Evolutionary conservation across 495 filamentous ascomycete genomes (phyloP).

Genomic region (Podospora tetraspora): DNA sequence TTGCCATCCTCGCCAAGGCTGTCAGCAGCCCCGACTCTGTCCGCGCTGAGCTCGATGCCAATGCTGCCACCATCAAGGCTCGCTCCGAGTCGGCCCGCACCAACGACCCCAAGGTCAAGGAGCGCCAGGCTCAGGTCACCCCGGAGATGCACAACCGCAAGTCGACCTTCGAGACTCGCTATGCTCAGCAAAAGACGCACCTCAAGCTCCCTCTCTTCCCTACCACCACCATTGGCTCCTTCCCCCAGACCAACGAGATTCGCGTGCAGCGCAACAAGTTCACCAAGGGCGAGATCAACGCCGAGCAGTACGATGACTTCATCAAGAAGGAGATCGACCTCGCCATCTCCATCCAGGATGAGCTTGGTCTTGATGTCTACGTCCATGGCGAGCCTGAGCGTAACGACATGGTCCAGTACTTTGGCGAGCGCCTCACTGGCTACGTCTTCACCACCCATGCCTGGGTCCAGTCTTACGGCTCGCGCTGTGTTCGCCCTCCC

Average conservation of each 20-base stretch:
- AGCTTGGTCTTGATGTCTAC: slow-evolving; percentile 87
- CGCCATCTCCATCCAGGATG: slow-evolving; percentile 92
- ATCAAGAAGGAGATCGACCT: slow-evolving; percentile 96
- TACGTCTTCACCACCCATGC: slow-evolving; percentile 99
- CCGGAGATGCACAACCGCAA: slow-evolving; percentile 83
- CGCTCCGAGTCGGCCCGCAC: slow-evolving; percentile 88
- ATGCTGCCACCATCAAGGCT: slow-evolving; percentile 82
- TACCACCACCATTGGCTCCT: slow-evolving; percentile 97
- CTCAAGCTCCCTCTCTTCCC: slow-evolving; percentile 95
- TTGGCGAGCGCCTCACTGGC: slow-evolving; percentile 91
- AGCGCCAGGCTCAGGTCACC: slow-evolving; percentile 82
- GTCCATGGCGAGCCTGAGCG: slow-evolving; percentile 99
- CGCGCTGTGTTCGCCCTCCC: slow-evolving; percentile 93
- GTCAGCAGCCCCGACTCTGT: slow-evolving; percentile 85
- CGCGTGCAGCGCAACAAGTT: slow-evolving; percentile 93
- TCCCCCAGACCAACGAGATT: slow-evolving; percentile 99
- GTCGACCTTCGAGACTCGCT: slow-evolving; percentile 76
- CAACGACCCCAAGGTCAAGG: slow-evolving; percentile 94
- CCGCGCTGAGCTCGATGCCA: slow-evolving; percentile 80
- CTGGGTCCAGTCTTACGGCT: slow-evolving; percentile 98
- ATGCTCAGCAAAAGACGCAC: slow-evolving; percentile 75
- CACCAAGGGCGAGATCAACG: slow-evolving; percentile 93
- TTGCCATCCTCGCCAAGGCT: slow-evolving; percentile 92
- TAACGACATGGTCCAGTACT: slow-evolving; percentile 99
- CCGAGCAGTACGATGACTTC: slow-evolving; percentile 91